A percentile compares a stretch with the other conserved stretches of the same genome.
phyloP scores from a whole-genome alignment of 2,329 filamentous ascomycete species.

The Penicillium verrucosum region DNA sequence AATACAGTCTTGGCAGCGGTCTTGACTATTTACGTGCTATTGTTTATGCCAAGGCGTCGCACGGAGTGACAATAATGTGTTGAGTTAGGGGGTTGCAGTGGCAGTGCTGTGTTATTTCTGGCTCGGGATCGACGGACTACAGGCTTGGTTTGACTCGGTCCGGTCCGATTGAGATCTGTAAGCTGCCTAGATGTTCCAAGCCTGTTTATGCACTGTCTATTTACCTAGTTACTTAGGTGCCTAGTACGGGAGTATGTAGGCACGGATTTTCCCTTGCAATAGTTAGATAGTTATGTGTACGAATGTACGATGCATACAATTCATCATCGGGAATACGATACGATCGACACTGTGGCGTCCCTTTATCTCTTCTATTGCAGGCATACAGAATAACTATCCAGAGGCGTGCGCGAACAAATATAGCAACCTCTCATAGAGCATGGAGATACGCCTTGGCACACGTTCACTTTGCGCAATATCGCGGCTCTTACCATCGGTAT shows the following conservation, averaged over 20 bases:
- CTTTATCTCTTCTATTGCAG: not conserved
- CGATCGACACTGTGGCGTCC: not conserved
- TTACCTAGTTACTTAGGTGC: not conserved
- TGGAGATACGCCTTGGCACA: not conserved
- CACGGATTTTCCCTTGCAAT: not conserved
- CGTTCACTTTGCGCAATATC: not conserved
- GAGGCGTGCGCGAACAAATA: not conserved
- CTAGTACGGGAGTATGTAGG: not conserved
- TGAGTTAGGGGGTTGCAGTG: slow-evolving; percentile 8
- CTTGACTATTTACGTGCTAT: slow-evolving; percentile 6
- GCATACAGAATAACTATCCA: not conserved
- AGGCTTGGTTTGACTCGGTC: slow-evolving; percentile 7
- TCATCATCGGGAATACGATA: not conserved
- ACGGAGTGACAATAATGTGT: slow-evolving; percentile 3
- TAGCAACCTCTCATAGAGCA: slow-evolving; percentile 1
- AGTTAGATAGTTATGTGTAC: not conserved
- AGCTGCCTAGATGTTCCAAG: not conserved
- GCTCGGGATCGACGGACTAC: slow-evolving; percentile 8
- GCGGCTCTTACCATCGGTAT: not conserved
- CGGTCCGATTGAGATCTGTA: slow-evolving; percentile 9
- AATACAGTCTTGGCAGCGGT: not conserved
- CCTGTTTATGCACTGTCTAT: not conserved
- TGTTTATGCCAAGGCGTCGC: slow-evolving; percentile 8
- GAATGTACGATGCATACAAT: not conserved
- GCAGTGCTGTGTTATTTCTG: slow-evolving; percentile 2